Evolutionary conservation across 108 stramenopile species (phyloP).

Genomic region (Cylindrotheca fusiformis): DNA sequence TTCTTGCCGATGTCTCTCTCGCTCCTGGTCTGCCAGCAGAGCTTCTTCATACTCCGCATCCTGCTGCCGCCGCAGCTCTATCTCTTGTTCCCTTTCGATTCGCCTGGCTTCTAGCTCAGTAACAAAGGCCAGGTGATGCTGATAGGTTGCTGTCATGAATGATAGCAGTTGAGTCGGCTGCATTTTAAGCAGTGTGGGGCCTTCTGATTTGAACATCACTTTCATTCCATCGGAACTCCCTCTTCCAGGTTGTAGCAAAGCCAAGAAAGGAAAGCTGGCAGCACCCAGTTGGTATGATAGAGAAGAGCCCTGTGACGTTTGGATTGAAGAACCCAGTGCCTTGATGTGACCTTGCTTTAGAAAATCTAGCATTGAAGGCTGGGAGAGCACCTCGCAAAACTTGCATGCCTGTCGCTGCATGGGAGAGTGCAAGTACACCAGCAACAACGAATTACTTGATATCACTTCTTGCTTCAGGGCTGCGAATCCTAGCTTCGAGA

Average conservation of each 20-base stretch:
- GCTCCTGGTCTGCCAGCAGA: constrained; percentile 69
- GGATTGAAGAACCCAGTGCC: constrained; percentile 60
- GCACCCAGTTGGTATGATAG: constrained; percentile 56
- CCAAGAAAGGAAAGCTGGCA: constrained; percentile 61
- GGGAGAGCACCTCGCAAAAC: constrained; percentile 24
- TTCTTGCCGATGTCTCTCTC: constrained; percentile 46
- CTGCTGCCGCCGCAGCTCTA: constrained; percentile 67
- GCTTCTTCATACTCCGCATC: constrained; percentile 82
- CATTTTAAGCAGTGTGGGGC: constrained; percentile 42
- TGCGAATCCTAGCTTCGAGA: constrained; percentile 40
- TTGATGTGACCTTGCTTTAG: constrained; percentile 46
- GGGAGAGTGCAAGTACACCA: constrained; percentile 75
- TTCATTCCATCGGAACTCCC: constrained; percentile 34
- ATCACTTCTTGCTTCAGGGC: constrained; percentile 45
- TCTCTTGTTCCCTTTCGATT: constrained; percentile 67
- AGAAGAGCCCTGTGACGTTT: constrained; percentile 71
- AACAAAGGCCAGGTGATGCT: constrained; percentile 44
- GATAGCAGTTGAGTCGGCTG: constrained; percentile 36
- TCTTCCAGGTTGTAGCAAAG: constrained; percentile 57
- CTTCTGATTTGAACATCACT: constrained; percentile 60
- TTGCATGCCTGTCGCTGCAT: constrained; percentile 46
- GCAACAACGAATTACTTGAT: constrained; percentile 44
- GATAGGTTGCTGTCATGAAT: constrained; percentile 42
- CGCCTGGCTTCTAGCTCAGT: constrained; percentile 53
- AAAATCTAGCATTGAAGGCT: constrained; percentile 45